These are phyloP conservation scores for Przewalskia tangutica DNA, from an alignment of 257 asterid genomes.

Conservation along the genomic window DNA sequence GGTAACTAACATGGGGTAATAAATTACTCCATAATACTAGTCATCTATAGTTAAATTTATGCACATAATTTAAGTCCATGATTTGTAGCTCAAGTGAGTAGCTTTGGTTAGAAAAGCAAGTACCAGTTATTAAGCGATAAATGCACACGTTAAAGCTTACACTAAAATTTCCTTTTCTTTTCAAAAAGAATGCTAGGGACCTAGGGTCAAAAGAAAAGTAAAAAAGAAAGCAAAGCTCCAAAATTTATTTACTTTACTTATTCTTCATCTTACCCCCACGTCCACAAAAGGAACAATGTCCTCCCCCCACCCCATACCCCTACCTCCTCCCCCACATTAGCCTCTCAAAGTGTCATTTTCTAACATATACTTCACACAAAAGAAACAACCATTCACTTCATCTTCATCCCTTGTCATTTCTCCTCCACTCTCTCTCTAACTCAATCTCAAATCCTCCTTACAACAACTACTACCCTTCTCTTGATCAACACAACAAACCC, in stretches of 20 bases:
- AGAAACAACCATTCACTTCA: constrained; percentile 65
- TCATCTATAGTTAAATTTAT: background rate
- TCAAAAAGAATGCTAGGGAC: constrained; percentile 34
- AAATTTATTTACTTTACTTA: constrained; percentile 32
- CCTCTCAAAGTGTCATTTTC: constrained; percentile 69
- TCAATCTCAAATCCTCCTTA: constrained; percentile 29
- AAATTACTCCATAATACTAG: too few species aligned
- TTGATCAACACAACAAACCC: constrained; percentile 31
- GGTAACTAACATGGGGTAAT: too few species aligned
- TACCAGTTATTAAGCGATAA: constrained; percentile 44
- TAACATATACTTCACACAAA: constrained; percentile 84
- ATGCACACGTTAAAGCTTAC: constrained; percentile 59
- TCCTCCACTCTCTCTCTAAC: constrained; percentile 26
- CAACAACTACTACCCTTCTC: constrained; percentile 35
- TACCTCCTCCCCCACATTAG: constrained; percentile 15
- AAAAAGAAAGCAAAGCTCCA: constrained; percentile 32
- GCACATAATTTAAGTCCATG: background rate
- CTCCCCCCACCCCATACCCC: background rate
- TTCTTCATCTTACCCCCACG: constrained; percentile 37
- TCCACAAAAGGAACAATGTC: constrained; percentile 32
- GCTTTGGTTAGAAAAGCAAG: constrained; percentile 30
- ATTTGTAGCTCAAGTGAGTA: constrained; percentile 11
- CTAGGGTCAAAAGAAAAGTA: constrained; percentile 16
- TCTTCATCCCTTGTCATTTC: constrained; percentile 33
- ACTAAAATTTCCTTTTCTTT: constrained; percentile 46